Evolutionary conservation across 2,329 filamentous ascomycete species (phyloP).

Genomic region (Penicillium sp.): DNA sequence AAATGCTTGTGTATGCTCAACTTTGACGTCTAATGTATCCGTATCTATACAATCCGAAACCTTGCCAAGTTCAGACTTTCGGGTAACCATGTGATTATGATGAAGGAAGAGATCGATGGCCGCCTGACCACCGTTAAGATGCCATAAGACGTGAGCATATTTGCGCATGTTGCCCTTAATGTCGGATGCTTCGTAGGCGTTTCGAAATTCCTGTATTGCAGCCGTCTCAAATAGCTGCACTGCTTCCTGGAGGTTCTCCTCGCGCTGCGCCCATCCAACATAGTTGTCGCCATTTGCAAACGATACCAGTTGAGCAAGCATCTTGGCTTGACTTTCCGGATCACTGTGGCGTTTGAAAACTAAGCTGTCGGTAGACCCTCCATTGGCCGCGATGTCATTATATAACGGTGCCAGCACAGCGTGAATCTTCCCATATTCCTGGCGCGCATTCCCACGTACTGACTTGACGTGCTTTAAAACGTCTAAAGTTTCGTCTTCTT

Average conservation of each 20-base stretch:
- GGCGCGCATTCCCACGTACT: slow-evolving; percentile 75
- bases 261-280: slow-evolving; percentile 66
- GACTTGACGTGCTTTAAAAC: slow-evolving; percentile 66
- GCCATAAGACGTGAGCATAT: slow-evolving; percentile 81
- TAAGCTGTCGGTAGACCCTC: slow-evolving; percentile 70
- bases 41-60: slow-evolving; percentile 78
- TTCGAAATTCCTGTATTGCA: slow-evolving; percentile 85
- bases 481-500: slow-evolving; percentile 63
- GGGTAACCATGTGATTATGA: slow-evolving; percentile 78
- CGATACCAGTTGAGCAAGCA: slow-evolving; percentile 73
- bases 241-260: slow-evolving; percentile 70
- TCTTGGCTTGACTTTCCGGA: slow-evolving; percentile 84
- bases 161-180: slow-evolving; percentile 82
- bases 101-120: slow-evolving; percentile 83
- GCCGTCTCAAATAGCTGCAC: slow-evolving; percentile 83
- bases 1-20: slow-evolving; percentile 77
- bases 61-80: slow-evolving; percentile 66
- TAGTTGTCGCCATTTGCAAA: slow-evolving; percentile 81
- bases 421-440: slow-evolving; percentile 89
- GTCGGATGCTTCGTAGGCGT: slow-evolving; percentile 85
- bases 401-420: slow-evolving; percentile 87
- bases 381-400: slow-evolving; percentile 67
- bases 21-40: slow-evolving; percentile 62
- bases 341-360: slow-evolving; percentile 84
- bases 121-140: slow-evolving; percentile 73